Base-by-base conservation (phyloP, 129 eudicot genomes). In the Flaveria ramosissima region DNA sequence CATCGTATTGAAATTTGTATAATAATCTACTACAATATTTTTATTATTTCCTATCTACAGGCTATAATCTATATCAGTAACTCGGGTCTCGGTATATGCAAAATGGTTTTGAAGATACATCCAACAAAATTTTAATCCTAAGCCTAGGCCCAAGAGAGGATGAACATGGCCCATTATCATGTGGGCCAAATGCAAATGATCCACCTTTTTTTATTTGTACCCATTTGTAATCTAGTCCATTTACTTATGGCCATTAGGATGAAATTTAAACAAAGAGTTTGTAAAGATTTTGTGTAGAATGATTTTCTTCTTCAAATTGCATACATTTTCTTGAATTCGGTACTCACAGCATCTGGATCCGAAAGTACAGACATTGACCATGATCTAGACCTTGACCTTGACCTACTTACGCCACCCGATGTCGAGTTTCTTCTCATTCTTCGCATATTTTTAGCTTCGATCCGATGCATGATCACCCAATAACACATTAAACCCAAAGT, bases 401-500 rank as follows among this genome's bases (percentile, higher is more conserved):
- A 78, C 53, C 76, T 60, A 20, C 87, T 83, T 46, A 48, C 79
- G 14, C 74, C 48, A 60, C 83, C 77, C 11, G 70, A 53, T 32
- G 46, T 15, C 16, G 81, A 79, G 36, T 60, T 71, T 79, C 68
- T 79, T 36, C 88, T 76, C 68, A 86, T 16, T 41, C 47, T 84
- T 64, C 81, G 82, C 72, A 78, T 53, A 60, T 82, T 84, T 24
- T 81, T 78, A 19, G 81, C 32, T 64, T 87, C 91, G 0, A 84
- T 87, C 32, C 86, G 81, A 79, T 87, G 91, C 85, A 78, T 75
- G 53, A 87, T 79, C 53, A 87, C 88, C 88, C 91, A 87, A 79
- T 84, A 84, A 79, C 88, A 87, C 91, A 87, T 87, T 4, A 82
- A 42, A 12, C 91, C 91, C 72, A 87, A 76, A 16, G 91, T 87